phyloP scores from a whole-genome alignment of 2,329 filamentous ascomycete species.

The Biscogniauxia mediterranea region DNA sequence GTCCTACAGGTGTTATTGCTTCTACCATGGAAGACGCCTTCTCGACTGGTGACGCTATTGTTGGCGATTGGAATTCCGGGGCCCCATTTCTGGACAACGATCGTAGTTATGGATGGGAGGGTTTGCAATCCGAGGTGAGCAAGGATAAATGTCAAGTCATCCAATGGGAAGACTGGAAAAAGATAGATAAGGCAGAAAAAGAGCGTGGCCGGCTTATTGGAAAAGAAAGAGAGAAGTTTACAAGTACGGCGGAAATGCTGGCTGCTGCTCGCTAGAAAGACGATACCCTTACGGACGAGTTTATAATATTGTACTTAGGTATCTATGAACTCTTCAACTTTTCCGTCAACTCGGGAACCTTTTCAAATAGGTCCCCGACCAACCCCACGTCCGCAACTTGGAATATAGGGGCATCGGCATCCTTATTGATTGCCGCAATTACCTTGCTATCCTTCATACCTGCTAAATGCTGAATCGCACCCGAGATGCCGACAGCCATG shows the following conservation, averaged over 20 bases:
- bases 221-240: constrained; percentile 76
- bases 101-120: constrained; percentile 67
- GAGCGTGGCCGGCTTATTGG: constrained; percentile 63
- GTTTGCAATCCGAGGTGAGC: constrained; percentile 60
- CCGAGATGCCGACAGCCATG: constrained; percentile 91
- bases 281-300: constrained; percentile 17
- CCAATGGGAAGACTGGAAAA: constrained; percentile 80
- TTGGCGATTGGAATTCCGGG: constrained; percentile 65
- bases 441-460: constrained; percentile 99
- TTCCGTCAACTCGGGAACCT: constrained; percentile 92
- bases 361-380: constrained; percentile 93
- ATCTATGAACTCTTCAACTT: constrained; percentile 69
- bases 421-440: constrained; percentile 98
- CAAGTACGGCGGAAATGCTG: constrained; percentile 56
- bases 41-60: constrained; percentile 78
- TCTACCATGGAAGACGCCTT: constrained; percentile 96
- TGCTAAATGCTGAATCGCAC: constrained; percentile 95
- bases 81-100: constrained; percentile 38
- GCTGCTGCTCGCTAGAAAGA: constrained; percentile 41
- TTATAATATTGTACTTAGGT: constrained; percentile 20
- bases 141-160: constrained; percentile 60
- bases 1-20: constrained; percentile 92
- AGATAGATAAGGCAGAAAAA: constrained; percentile 77
- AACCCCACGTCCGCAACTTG: constrained; percentile 95
- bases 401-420: constrained; percentile 95